Base-by-base conservation (phyloP, 2,329 filamentous ascomycete species). In the Colletotrichum australisinense region DNA sequence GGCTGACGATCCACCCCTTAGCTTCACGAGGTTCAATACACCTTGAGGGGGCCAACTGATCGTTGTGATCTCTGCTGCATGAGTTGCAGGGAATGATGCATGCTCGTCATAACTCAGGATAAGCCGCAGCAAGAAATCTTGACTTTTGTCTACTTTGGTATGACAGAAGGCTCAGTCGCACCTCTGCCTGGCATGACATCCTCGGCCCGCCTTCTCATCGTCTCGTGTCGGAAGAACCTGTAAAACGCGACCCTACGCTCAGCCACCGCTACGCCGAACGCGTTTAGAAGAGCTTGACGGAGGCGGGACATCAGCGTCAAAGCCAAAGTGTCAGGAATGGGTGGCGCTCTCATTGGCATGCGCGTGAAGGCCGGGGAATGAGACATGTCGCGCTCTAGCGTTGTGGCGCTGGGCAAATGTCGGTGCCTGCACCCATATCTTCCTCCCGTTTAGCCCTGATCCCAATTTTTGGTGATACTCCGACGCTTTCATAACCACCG, bases 181-280 rank as follows among this genome's bases (percentile, higher is more conserved):
- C 42, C 62, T 63, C 62, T 64, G 22, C 11, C 30, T 38, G 49
- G 30, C 30, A 52, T 52, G 49, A n/a, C 30, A 52, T 35, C 60
- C 9, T 55, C 22, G n/a, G n/a, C 30, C 62, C 46, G 19, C 26
- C 26, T n/a, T 28, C 28, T 70, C 62, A 24, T 59, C 30, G n/a
- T 58, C 59, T 35, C 26, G 28, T 42, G 5, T 14, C 49, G 32
- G 5, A 38, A 42, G 16, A 32, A 32, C 63, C 38, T n/a, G n/a
- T 16, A 30, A 24, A 58, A 22, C 57, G 63, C 55, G 16, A 28
- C 52, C 11, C 24, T 24, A 42, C 59, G 59, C 70, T 69, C 66
- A 73, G 70, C 70, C 70, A 64, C 70, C 70, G 66, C 66, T 60
- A 53, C 49, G 46, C 59, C 70, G 53, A 52, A 28, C 49, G 46